Evolutionary conservation across 495 filamentous ascomycete species (phyloP).

Genomic region (Aspergillus ostianus): DNA sequence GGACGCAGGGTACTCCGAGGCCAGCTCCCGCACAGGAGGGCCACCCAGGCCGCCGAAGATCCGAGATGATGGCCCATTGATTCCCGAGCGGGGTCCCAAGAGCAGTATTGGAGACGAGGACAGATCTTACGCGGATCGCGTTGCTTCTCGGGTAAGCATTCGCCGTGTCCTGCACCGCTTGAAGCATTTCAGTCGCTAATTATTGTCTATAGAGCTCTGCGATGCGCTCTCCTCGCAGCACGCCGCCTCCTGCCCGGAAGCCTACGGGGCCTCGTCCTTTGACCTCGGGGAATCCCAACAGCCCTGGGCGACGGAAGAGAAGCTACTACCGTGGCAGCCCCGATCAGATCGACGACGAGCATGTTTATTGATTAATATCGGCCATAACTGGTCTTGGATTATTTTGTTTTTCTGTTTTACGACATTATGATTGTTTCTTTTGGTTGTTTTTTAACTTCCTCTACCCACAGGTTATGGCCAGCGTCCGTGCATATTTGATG

Average conservation of each 20-base stretch:
- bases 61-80: slow-evolving; percentile 50
- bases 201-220: slow-evolving; percentile 30
- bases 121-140: slow-evolving; percentile 41
- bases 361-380: slow-evolving; percentile 30
- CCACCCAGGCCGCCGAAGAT: slow-evolving; percentile 55
- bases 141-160: slow-evolving; percentile 40
- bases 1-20: slow-evolving; percentile 50
- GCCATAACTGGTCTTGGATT: background rate
- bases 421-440: slow-evolving; percentile 17
- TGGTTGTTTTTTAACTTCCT: slow-evolving; percentile 5
- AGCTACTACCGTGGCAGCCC: slow-evolving; percentile 49
- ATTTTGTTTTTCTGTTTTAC: slow-evolving; percentile 2
- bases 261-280: slow-evolving; percentile 56
- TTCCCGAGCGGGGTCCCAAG: slow-evolving; percentile 49
- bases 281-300: slow-evolving; percentile 44
- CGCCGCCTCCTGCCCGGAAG: slow-evolving; percentile 48
- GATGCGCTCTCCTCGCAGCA: slow-evolving; percentile 40
- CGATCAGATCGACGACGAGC: slow-evolving; percentile 46
- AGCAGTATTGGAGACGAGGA: slow-evolving; percentile 37
- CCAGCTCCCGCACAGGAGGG: slow-evolving; percentile 33
- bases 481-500: slow-evolving; percentile 3
- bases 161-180: background rate
- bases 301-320: slow-evolving; percentile 45
- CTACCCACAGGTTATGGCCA: slow-evolving; percentile 10
- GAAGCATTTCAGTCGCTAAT: slow-evolving; percentile 11